These are phyloP conservation scores for Pseudonitzschia multistriata DNA, from an alignment of 108 stramenopile species.

Conservation along the genomic window DNA sequence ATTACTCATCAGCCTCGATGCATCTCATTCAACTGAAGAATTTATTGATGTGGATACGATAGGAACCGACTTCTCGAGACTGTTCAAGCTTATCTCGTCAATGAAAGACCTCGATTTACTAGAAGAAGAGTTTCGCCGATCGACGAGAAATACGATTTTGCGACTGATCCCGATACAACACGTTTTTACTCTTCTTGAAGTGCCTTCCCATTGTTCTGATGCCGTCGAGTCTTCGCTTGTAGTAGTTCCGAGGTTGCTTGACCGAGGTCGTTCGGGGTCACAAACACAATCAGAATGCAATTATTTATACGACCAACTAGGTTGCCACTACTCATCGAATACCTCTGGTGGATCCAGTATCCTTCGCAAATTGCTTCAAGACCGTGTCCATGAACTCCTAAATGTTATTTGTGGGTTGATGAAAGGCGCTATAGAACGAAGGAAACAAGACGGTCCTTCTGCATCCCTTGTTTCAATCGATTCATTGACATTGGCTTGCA, in stretches of 20 bases:
- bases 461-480: slow-evolving; percentile 13
- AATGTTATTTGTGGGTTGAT: slow-evolving; percentile 6
- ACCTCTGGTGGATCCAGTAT: slow-evolving; percentile 16
- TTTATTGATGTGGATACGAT: slow-evolving; percentile 17
- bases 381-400: slow-evolving; percentile 23
- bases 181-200: slow-evolving; percentile 24
- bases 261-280: slow-evolving; percentile 16
- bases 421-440: background rate
- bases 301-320: slow-evolving; percentile 14
- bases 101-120: slow-evolving; percentile 39
- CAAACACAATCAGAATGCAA: background rate
- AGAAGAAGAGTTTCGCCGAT: slow-evolving; percentile 25
- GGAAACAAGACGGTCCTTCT: background rate
- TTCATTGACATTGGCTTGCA: slow-evolving; percentile 24
- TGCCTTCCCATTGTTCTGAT: slow-evolving; percentile 8
- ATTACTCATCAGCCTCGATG: slow-evolving; percentile 25
- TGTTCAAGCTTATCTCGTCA: slow-evolving; percentile 33
- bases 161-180: slow-evolving; percentile 46
- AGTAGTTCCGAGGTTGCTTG: slow-evolving; percentile 48
- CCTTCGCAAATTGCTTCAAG: slow-evolving; percentile 6
- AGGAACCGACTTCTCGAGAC: slow-evolving; percentile 14
- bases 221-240: slow-evolving; percentile 45
- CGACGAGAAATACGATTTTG: slow-evolving; percentile 48
- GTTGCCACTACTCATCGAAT: slow-evolving; percentile 30
- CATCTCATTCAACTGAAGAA: background rate